Base-by-base conservation (phyloP, 1,284 basidiomycete genomes). In the Cerioporus squamosus region DNA sequence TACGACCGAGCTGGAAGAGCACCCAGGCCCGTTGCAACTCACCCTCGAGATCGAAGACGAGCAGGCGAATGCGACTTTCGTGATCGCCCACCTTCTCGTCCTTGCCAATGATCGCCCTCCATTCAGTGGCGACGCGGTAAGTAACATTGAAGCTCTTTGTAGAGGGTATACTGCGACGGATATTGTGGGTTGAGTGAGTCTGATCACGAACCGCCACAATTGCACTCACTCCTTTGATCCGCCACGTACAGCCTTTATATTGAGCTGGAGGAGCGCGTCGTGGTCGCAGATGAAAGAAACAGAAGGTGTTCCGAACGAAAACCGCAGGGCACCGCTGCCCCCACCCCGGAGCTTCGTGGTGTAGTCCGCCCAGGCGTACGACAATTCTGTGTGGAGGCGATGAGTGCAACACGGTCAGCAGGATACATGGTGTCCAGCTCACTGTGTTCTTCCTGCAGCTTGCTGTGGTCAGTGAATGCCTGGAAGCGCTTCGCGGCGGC, bases 281-380 rank as follows among this genome's bases (percentile, higher is more conserved):
- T 72, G 70, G 47, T 71, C 70, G 58, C 70, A 72, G 39, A 70
- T 57, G 56, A 72, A 70, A 31, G 61, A 53, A 12, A 72, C 56
- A 8, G 51, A 33, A 2, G 70, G 70, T 9, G 54, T 40, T 20
- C 39, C 48, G 59, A 72, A 71, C 8, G 26, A 40, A 10, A 65
- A 68, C 18, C 59, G 26, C 54, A 70, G 70, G 7, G 52, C 24
- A 5, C 24, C 49, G 9, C 38, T 39, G 29, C 36, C 20, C 2
- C 44, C 22, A 7, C 55, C 51, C 4, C 48, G 42, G 1, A 51
- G 43, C 24, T 40, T 44, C 1, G 60, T 45, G 10, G 46, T 40
- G 43, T 53, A 64, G 20, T 53, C 49, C 1, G 58, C 62, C 44
- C 63, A 57, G 4, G 64, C 64, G 38, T 58, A 58, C 22, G 59